These are phyloP conservation scores for Trypanosoma brucei DNA, from an alignment of 208 protist genomes.

Conservation along the genomic window DNA sequence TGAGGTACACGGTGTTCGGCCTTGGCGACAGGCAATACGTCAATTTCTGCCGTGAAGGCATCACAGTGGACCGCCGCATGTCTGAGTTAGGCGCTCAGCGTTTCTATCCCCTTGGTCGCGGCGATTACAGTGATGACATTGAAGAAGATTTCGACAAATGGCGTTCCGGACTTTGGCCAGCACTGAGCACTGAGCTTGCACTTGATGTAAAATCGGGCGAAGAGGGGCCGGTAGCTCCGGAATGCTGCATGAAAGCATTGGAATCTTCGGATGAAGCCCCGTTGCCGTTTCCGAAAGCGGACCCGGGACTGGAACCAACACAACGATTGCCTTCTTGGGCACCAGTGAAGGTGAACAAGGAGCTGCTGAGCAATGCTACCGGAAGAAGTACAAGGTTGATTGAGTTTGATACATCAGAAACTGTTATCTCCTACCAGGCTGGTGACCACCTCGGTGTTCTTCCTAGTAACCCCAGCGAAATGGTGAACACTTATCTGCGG, in stretches of 20 bases:
- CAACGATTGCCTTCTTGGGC: conserved; percentile 83
- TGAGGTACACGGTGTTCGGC: conserved; percentile 88
- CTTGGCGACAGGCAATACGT: conserved; percentile 89
- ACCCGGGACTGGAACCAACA: conserved; percentile 84
- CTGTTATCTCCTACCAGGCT: conserved; percentile 89
- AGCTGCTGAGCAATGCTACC: conserved; percentile 49
- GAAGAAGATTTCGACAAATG: conserved; percentile 89
- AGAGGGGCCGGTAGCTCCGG: conserved; percentile 74
- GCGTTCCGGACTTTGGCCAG: conserved; percentile 77
- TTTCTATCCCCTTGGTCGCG: conserved; percentile 73
- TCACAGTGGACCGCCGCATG: conserved; percentile 84
- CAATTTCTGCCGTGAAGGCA: conserved; percentile 85
- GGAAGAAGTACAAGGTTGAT: conserved; percentile 81
- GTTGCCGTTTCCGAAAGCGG: conserved; percentile 81
- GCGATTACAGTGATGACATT: conserved; percentile 68
- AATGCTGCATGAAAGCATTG: conserved; percentile 83
- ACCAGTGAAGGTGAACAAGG: conserved; percentile 57
- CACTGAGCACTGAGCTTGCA: conserved; percentile 59
- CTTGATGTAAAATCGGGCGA: conserved; percentile 66
- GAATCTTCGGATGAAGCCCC: conserved; percentile 56
- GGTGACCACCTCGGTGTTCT: conserved; percentile 94
- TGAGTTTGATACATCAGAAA: conserved; percentile 77
- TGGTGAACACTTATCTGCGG: conserved; percentile 78
- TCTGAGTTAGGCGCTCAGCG: conserved; percentile 83
- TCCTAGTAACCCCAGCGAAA: conserved; percentile 79